A percentile compares a stretch with the other conserved stretches of the same genome.
Conservation (phyloP, 1,284 basidiomycete species). For the Neolentinus lepideus region DNA sequence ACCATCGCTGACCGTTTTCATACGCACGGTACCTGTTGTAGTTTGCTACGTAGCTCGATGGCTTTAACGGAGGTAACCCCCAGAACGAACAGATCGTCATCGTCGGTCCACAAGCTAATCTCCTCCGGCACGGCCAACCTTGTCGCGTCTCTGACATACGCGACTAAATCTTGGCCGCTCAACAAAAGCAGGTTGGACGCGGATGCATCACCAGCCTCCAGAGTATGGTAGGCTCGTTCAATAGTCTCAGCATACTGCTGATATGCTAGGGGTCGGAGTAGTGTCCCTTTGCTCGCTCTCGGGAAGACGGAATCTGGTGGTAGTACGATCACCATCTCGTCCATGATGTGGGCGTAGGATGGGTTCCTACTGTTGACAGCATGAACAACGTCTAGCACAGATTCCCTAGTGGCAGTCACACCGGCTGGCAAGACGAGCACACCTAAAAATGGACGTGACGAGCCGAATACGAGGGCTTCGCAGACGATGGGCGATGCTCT, state of each 20-base stretch:
- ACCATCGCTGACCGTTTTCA: background rate
- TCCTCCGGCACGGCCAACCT: background rate
- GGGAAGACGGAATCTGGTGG: background rate
- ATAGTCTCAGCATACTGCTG: background rate
- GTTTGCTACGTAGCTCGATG: background rate
- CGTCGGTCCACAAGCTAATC: background rate
- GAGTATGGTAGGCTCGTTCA: background rate
- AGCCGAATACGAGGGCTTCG: background rate
- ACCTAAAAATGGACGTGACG: background rate
- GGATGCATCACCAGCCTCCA: background rate
- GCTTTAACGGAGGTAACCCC: background rate
- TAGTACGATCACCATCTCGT: background rate
- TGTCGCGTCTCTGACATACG: background rate
- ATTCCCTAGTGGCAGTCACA: background rate
- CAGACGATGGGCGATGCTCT: background rate
- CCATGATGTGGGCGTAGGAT: background rate
- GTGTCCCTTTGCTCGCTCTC: background rate
- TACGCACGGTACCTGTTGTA: background rate
- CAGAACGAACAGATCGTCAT: background rate
- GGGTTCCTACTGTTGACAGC: background rate
- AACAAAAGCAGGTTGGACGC: background rate
- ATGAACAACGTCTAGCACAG: background rate
- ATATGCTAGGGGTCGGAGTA: background rate
- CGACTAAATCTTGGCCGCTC: background rate
- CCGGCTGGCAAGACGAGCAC: background rate